These are phyloP conservation scores for Pleurozium schreberi DNA, from an alignment of 225 moss, liverwort and hornwort genomes.

Conservation along the genomic window DNA sequence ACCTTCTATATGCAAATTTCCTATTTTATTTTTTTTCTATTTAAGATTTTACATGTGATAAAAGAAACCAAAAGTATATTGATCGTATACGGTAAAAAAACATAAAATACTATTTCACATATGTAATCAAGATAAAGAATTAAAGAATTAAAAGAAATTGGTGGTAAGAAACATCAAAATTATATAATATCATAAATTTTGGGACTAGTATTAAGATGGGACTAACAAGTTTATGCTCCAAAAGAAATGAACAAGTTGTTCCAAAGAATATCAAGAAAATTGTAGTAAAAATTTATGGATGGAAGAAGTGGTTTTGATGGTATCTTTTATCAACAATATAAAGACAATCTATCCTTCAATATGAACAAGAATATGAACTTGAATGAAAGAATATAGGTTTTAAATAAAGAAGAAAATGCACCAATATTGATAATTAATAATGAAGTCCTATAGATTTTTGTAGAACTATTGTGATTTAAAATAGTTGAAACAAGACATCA, in stretches of 20 bases:
- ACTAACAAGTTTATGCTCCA: background rate
- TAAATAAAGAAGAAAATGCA: background rate
- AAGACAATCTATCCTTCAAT: background rate
- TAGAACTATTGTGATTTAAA: too few relatives aligned
- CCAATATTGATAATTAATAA: too few relatives aligned
- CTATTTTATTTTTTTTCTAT: background rate
- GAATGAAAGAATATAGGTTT: too few relatives aligned
- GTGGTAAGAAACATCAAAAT: too few relatives aligned
- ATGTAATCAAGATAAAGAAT: background rate
- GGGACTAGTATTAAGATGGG: too few relatives aligned
- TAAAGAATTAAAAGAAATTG: background rate
- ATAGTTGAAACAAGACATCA: background rate
- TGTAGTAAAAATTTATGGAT: too few relatives aligned
- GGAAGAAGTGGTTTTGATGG: too few relatives aligned
- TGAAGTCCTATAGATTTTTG: background rate
- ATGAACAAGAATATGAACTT: background rate
- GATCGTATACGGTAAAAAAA: fast-evolving
- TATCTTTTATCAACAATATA: background rate
- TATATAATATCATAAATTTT: background rate
- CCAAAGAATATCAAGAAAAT: background rate
- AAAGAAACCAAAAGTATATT: background rate
- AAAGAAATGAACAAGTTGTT: background rate
- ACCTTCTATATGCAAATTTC: background rate
- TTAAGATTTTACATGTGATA: too few relatives aligned
- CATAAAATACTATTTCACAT: background rate